Conservation (phyloP, 176 grass and related monocot species). For the Urochloa ruziziensis region DNA sequence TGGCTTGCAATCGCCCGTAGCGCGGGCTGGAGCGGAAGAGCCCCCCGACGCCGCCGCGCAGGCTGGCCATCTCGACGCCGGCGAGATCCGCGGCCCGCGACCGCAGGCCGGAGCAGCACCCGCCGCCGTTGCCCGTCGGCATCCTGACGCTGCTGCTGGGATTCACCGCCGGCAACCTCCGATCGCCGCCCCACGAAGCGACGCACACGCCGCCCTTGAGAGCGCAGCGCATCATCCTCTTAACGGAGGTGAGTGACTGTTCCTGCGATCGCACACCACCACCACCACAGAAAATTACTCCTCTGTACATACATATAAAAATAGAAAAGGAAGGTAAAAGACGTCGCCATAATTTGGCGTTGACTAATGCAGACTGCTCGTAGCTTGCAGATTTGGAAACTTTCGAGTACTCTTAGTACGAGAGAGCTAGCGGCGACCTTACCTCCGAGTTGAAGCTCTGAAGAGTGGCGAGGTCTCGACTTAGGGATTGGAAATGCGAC, state of each 20-base stretch:
- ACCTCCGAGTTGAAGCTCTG: slow-evolving; percentile 15
- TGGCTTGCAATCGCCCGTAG: slow-evolving; percentile 43
- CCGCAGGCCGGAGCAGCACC: slow-evolving; percentile 41
- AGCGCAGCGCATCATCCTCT: slow-evolving; percentile 46
- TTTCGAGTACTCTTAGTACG: neutral
- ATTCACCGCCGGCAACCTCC: slow-evolving; percentile 25
- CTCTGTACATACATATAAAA: neutral
- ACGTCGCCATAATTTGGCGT: neutral
- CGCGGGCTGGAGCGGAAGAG: slow-evolving; percentile 51
- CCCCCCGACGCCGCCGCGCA: slow-evolving; percentile 27
- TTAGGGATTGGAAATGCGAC: neutral
- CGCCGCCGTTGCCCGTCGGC: slow-evolving; percentile 26
- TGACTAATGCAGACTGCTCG: neutral
- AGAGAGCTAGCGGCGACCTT: neutral
- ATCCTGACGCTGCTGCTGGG: slow-evolving; percentile 29
- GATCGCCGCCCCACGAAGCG: slow-evolving; percentile 7
- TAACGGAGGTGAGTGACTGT: neutral
- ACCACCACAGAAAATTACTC: slow-evolving; percentile 20
- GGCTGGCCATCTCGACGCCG: slow-evolving; percentile 49
- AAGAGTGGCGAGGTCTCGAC: neutral
- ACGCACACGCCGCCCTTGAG: slow-evolving; percentile 16
- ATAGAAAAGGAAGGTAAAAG: neutral
- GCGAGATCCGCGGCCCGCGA: slow-evolving; percentile 43
- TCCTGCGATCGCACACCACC: slow-evolving; percentile 50
- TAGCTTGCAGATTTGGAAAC: neutral